A percentile compares a stretch with the other conserved stretches of the same genome.
Evolutionary conservation across 1,139 yeast genomes (phyloP).

Genomic region (Geotrichum klebahnii): DNA sequence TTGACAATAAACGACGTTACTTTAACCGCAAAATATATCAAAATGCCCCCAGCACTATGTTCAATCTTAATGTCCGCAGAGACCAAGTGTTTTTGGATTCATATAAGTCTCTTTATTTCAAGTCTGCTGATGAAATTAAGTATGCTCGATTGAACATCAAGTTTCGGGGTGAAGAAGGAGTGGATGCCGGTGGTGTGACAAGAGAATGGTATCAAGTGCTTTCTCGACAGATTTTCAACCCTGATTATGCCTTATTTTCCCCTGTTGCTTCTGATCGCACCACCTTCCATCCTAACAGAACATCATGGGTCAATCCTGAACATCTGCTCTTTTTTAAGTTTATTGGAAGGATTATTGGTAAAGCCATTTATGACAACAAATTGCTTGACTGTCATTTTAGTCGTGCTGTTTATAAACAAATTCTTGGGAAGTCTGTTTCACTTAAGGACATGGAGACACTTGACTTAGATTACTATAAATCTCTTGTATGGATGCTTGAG

Average conservation of each 20-base stretch:
- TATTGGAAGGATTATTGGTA: conserved; percentile 90
- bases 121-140: conserved; percentile 69
- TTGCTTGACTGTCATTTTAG: conserved; percentile 93
- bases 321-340: conserved; percentile 90
- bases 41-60: conserved; percentile 40
- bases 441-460: conserved; percentile 92
- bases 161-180: conserved; percentile 92
- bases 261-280: conserved; percentile 92
- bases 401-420: conserved; percentile 86
- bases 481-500: conserved; percentile 92
- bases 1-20: conserved; percentile 87
- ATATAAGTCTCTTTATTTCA: conserved; percentile 77
- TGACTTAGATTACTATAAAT: conserved; percentile 88
- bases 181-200: conserved; percentile 97
- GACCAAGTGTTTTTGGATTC: conserved; percentile 92
- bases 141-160: conserved; percentile 69
- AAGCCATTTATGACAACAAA: conserved; percentile 84
- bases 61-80: conserved; percentile 70
- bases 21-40: conserved; percentile 59
- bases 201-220: conserved; percentile 97
- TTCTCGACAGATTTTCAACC: conserved; percentile 92
- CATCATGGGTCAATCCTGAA: conserved; percentile 89
- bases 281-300: conserved; percentile 92
- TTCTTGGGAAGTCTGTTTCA: conserved; percentile 75
- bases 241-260: conserved; percentile 87